A percentile compares a stretch with the other conserved stretches of the same genome.
phyloP scores from a whole-genome alignment of 1,284 basidiomycete genomes.

The Cutaneotrichosporon cavernicola region DNA sequence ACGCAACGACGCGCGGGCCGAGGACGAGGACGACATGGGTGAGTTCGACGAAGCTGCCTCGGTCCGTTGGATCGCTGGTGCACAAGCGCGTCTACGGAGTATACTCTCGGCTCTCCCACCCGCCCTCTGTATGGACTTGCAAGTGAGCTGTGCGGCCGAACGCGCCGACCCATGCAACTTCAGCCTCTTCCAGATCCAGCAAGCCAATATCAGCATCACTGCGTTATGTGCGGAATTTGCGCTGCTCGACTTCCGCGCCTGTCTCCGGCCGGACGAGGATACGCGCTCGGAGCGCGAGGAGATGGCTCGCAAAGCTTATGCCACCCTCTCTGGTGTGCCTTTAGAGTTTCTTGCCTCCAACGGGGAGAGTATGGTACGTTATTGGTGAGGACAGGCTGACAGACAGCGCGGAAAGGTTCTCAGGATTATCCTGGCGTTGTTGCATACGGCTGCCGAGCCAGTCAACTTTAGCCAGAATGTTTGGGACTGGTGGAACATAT shows the following conservation, averaged over 20 bases:
- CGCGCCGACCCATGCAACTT: slow-evolving; percentile 18
- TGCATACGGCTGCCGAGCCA: slow-evolving; percentile 30
- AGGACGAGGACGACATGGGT: not conserved
- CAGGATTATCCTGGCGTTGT: slow-evolving; percentile 34
- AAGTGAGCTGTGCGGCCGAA: slow-evolving; percentile 11
- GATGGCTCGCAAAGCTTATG: slow-evolving; percentile 32
- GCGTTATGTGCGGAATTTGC: slow-evolving; percentile 23
- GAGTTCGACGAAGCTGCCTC: slow-evolving; percentile 4
- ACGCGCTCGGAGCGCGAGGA: slow-evolving; percentile 29
- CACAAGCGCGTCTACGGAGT: slow-evolving; percentile 10
- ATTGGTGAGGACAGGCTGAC: not conserved
- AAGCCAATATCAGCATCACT: slow-evolving; percentile 37
- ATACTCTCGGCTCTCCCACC: slow-evolving; percentile 16
- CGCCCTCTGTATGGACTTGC: not conserved
- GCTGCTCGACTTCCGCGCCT: slow-evolving; percentile 33
- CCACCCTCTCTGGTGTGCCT: slow-evolving; percentile 31
- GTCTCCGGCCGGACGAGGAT: slow-evolving; percentile 30
- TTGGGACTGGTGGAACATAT: slow-evolving; percentile 47
- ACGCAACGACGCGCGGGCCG: not conserved
- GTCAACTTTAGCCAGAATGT: slow-evolving; percentile 30
- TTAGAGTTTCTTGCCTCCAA: slow-evolving; percentile 38
- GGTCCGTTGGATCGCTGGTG: slow-evolving; percentile 11
- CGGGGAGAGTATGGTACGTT: slow-evolving; percentile 40
- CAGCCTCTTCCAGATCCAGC: slow-evolving; percentile 32
- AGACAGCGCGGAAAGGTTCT: slow-evolving; percentile 38